phyloP scores from a whole-genome alignment of 371 early-diverging fungal genomes.

The Cokeromyces recurvatus region DNA sequence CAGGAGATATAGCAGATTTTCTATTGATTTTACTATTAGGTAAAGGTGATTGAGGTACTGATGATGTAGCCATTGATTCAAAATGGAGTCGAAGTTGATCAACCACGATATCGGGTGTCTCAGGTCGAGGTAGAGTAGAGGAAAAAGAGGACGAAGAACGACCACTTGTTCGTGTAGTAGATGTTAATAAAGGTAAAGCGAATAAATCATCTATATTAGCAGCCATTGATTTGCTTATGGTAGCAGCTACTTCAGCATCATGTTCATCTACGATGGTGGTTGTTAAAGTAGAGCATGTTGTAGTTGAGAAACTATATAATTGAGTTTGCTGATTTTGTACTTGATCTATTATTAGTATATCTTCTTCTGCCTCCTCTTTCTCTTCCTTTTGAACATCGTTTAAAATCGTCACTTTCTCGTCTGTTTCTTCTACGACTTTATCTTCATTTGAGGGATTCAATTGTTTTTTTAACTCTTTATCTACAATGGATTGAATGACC shows the following conservation, averaged over 20 bases:
- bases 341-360: too few species aligned
- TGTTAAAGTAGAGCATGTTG: constrained; percentile 18
- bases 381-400: too few species aligned
- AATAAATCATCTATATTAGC: not conserved
- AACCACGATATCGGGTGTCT: constrained; percentile 40
- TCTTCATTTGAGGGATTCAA: too few species aligned
- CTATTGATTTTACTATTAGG: not conserved
- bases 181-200: constrained; percentile 1
- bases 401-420: too few species aligned
- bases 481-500: too few species aligned
- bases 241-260: constrained; percentile 40
- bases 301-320: too few species aligned
- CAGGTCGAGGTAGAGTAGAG: constrained; percentile 29
- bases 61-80: constrained; percentile 20
- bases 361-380: too few species aligned
- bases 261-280: constrained; percentile 26
- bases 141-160: constrained; percentile 25
- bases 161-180: too few species aligned
- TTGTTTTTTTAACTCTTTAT: too few species aligned
- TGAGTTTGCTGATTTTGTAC: too few species aligned
- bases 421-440: too few species aligned
- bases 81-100: constrained; percentile 30
- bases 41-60: too few species aligned
- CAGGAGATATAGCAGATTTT: constrained; percentile 17
- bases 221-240: not conserved